Evolutionary conservation across 768 basidiomycete species (phyloP), one percentile per base, ranked within the genome.

Genomic region (Multifurca ochricompacta): DNA sequence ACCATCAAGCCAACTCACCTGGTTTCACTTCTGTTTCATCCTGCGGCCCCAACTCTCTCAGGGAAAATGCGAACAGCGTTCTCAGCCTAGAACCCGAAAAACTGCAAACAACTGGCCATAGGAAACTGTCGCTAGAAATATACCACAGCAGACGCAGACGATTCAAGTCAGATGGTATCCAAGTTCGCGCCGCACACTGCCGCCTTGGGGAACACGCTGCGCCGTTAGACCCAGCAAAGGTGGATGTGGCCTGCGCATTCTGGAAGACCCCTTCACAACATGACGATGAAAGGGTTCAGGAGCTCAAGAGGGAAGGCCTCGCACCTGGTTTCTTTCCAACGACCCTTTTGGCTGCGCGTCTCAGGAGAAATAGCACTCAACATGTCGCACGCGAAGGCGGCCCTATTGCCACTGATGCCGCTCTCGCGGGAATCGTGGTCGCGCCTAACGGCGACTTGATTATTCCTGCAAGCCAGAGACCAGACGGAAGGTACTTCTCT

Each of bases 391-490:
- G 10, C 10, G 27, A 30, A 14, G 18, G 39, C 21, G 36, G 39
- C 27, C 19, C 19, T 18, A n/a, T 6, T 35, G 2, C 32, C 16
- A 25, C 10, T 23, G 49, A 47, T 31, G n/a, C 21, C 7, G 28
- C 27, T 23, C 44, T 52, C 31, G 39, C 50, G 16, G 56, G 45
- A 8, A 27, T 52, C 18, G 45, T 51, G 36, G 19, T 36, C 14
- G 48, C 56, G 11, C 39, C 50, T n/a, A 27, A 47, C 27, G 56
- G 56, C 5, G 30, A 23, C 10, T 8, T 47, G 18, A 21, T 57
- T 35, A 51, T 57, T 8, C 50, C 56, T 13, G 56, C 56, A 19
- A 52, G 51, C 39, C 56, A 52, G 45, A 52, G 56, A 32, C 32
- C 25, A 25, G 55, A 56, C 27, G 55, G 51, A 52, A 57, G 50